phyloP scores from a whole-genome alignment of 331 rosid genomes.

The Cydonia oblonga region DNA sequence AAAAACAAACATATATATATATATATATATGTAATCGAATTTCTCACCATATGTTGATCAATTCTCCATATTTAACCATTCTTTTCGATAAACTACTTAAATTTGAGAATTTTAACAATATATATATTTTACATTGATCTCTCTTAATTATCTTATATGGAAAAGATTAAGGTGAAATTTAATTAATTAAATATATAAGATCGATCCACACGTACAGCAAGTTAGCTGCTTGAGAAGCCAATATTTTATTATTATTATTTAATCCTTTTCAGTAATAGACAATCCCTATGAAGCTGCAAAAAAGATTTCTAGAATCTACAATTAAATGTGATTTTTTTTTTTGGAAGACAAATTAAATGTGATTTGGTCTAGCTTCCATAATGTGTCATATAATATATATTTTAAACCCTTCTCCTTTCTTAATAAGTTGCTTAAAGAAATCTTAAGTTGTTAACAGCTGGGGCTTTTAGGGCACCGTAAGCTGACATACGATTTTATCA shows the following conservation, averaged over 20 bases:
- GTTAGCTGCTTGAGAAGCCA: slow-evolving; percentile 2
- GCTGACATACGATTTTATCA: slow-evolving; percentile 1
- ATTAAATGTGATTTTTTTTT: slow-evolving; percentile 21
- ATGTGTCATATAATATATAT: background rate
- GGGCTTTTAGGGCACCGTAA: slow-evolving; percentile 21
- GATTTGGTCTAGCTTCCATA: slow-evolving; percentile 12
- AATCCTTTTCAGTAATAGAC: background rate
- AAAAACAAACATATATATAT: background rate
- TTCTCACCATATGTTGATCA: slow-evolving; percentile 18
- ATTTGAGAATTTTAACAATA: background rate
- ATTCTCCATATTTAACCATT: slow-evolving; percentile 12
- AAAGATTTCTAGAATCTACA: slow-evolving; percentile 10
- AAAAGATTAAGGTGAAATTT: background rate
- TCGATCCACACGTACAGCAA: background rate
- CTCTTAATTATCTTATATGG: background rate
- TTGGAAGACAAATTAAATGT: too few species aligned
- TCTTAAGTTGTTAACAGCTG: slow-evolving; percentile 55
- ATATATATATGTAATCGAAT: slow-evolving; percentile 6
- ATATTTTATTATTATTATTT: background rate
- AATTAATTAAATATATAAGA: background rate
- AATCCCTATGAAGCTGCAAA: slow-evolving; percentile 19
- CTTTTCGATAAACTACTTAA: slow-evolving; percentile 10
- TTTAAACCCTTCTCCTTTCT: slow-evolving; percentile 12
- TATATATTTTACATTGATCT: background rate
- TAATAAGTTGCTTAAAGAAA: slow-evolving; percentile 17